Evolutionary conservation across 2,329 filamentous ascomycete species (phyloP).

Genomic region (Cercospora sojina): DNA sequence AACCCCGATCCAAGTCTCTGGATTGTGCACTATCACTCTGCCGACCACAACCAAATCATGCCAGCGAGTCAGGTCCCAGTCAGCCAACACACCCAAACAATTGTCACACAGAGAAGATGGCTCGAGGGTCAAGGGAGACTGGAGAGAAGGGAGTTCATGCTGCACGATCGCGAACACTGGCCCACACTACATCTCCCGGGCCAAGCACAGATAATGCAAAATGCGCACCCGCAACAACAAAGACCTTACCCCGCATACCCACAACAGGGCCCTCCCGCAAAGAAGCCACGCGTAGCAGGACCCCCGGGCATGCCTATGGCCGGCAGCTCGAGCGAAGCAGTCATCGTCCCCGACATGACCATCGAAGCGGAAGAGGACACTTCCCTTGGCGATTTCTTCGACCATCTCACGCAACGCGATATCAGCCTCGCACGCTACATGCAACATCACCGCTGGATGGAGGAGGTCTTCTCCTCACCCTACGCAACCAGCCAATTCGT

Average conservation of each 20-base stretch:
- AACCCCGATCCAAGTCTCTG: slow-evolving; percentile 79
- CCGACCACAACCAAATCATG: slow-evolving; percentile 71
- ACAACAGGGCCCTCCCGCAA: slow-evolving; percentile 43
- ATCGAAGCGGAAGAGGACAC: slow-evolving; percentile 90
- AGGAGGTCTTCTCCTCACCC: slow-evolving; percentile 88
- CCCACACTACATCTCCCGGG: slow-evolving; percentile 74
- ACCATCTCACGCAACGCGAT: slow-evolving; percentile 83
- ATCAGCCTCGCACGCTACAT: slow-evolving; percentile 83
- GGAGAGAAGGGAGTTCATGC: slow-evolving; percentile 88
- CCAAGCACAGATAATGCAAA: slow-evolving; percentile 19
- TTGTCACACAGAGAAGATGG: slow-evolving; percentile 61
- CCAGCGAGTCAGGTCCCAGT: slow-evolving; percentile 67
- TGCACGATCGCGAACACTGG: slow-evolving; percentile 87
- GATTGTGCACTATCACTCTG: slow-evolving; percentile 84
- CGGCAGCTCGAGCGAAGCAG: slow-evolving; percentile 43
- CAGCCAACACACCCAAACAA: slow-evolving; percentile 57
- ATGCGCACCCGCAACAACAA: slow-evolving; percentile 19
- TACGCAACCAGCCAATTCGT: slow-evolving; percentile 83
- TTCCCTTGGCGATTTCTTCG: slow-evolving; percentile 82
- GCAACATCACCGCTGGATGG: slow-evolving; percentile 99
- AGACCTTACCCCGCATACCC: slow-evolving; percentile 34
- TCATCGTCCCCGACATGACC: slow-evolving; percentile 42
- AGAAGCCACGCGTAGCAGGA: slow-evolving; percentile 45
- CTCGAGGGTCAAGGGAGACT: slow-evolving; percentile 75
- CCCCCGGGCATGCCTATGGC: slow-evolving; percentile 41